These are phyloP conservation scores for Rhizophora mangle DNA, from an alignment of 345 rosid species.

Conservation along the genomic window DNA sequence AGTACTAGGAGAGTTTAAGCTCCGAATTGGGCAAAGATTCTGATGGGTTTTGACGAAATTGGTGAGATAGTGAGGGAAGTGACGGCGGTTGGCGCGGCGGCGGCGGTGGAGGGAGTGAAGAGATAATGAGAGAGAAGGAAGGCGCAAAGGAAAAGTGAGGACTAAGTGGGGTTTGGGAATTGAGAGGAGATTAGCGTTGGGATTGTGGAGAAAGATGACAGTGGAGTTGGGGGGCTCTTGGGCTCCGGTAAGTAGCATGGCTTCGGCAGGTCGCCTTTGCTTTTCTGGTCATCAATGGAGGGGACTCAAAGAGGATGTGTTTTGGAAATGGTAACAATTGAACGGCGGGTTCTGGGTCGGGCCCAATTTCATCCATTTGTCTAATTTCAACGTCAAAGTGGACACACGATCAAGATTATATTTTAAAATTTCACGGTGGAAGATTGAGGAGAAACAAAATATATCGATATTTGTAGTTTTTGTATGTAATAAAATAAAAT, in stretches of 20 bases:
- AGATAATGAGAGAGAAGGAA: conserved; percentile 24
- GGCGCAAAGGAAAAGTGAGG: conserved; percentile 24
- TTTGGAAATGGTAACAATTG: not conserved
- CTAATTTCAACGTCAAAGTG: too few species aligned
- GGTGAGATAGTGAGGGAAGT: conserved; percentile 4
- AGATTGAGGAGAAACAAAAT: too few species aligned
- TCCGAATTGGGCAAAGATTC: conserved; percentile 11
- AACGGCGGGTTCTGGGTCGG: not conserved
- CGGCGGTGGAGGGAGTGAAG: conserved; percentile 20
- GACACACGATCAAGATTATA: too few species aligned
- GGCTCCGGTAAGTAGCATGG: conserved; percentile 25
- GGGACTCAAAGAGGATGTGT: not conserved
- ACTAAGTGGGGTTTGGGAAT: conserved; percentile 17
- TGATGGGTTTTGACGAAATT: not conserved
- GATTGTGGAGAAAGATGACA: conserved; percentile 12
- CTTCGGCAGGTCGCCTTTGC: not conserved
- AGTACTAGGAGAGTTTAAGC: conserved; percentile 24
- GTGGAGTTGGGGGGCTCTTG: conserved; percentile 19
- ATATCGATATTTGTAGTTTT: too few species aligned
- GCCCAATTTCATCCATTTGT: too few species aligned
- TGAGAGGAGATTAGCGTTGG: conserved; percentile 7
- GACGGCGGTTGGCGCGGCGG: conserved; percentile 9
- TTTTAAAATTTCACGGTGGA: too few species aligned
- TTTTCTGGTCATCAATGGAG: not conserved
- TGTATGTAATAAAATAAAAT: too few species aligned